A percentile compares a stretch with the other conserved stretches of the same genome.
phyloP scores from a whole-genome alignment of 2,329 filamentous ascomycete genomes.

The Cytospora piceae region DNA sequence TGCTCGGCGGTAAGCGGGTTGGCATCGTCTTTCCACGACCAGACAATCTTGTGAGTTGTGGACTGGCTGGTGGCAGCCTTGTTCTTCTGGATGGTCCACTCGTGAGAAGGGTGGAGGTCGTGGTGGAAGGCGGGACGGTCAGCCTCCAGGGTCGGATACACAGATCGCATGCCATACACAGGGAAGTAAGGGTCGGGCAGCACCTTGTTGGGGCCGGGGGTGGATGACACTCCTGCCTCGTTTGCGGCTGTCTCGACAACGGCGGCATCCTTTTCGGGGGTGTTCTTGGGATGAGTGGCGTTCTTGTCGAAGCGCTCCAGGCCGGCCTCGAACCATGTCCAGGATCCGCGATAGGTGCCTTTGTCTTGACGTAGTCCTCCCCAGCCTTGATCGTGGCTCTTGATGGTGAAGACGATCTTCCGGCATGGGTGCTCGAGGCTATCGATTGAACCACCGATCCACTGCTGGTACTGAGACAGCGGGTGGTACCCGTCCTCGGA shows the following conservation, averaged over 20 bases:
- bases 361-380: conserved; percentile 40
- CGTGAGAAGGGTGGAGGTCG: conserved; percentile 39
- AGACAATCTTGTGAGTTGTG: conserved; percentile 53
- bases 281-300: conserved; percentile 9
- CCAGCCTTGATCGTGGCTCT: conserved; percentile 64
- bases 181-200: conserved; percentile 28
- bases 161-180: conserved; percentile 35
- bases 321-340: conserved; percentile 67
- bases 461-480: conserved; percentile 40
- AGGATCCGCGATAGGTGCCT: conserved; percentile 53
- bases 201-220: not conserved
- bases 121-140: conserved; percentile 42
- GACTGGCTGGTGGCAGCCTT: conserved; percentile 40
- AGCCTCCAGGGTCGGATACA: conserved; percentile 23
- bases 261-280: conserved; percentile 9
- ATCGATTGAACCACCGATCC: conserved; percentile 46
- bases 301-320: conserved; percentile 56
- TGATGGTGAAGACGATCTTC: conserved; percentile 64
- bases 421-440: conserved; percentile 54
- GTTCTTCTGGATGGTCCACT: conserved; percentile 55
- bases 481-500: conserved; percentile 37
- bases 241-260: not conserved
- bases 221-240: conserved; percentile 16
- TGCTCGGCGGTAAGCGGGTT: conserved; percentile 46
- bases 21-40: conserved; percentile 56